Base-by-base conservation (phyloP, 306 rosid genomes). In the Lupinus albus region DNA sequence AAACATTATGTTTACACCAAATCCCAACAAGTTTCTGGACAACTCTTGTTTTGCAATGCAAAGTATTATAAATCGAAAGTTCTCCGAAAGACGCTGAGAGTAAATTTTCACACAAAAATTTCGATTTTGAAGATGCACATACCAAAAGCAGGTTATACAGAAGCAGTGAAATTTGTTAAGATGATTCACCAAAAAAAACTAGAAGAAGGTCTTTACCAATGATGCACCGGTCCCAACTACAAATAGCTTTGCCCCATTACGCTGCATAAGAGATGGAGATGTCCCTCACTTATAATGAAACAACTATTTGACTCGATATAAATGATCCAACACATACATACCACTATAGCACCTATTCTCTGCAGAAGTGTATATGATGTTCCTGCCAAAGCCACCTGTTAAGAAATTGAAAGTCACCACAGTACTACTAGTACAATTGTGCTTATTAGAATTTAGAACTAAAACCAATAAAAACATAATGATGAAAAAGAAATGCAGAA, bases 181-280 rank as follows among this genome's bases (percentile, higher is more conserved):
- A 54, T 39, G 1, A 50, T 21, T 61, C 5, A 2, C 8, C 17
- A 15, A 35, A 76, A 66, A 67, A n/a, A n/a, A n/a, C n/a, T n/a
- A n/a, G n/a, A n/a, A n/a, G n/a, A n/a, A n/a, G n/a, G n/a, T n/a
- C n/a, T n/a, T n/a, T 82, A 82, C 82, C 83, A 82, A 62, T 20
- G 86, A 87, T 56, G 97, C 88, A 12, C 86, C 80, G 28, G 95
- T 92, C 67, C 97, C 97, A 55, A 92, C 96, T 7, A 88, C 92
- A 72, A 92, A 89, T 17, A 92, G 92, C 92, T 92, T 92, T 39
- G 85, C 78, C 3, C 97, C 97, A n/a, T 92, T 92, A 17, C 89
- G 83, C 97, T 92, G 89, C 83, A 75, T 39, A 81, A 85, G 64
- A 74, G 66, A 79, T 56, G 70, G 55, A 83, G 52, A 71, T 44